Percentiles rank a stretch among this genome's conserved stretches.
These are phyloP conservation scores for Lepidium didymum DNA, from an alignment of 345 rosid species.

Conservation along the genomic window DNA sequence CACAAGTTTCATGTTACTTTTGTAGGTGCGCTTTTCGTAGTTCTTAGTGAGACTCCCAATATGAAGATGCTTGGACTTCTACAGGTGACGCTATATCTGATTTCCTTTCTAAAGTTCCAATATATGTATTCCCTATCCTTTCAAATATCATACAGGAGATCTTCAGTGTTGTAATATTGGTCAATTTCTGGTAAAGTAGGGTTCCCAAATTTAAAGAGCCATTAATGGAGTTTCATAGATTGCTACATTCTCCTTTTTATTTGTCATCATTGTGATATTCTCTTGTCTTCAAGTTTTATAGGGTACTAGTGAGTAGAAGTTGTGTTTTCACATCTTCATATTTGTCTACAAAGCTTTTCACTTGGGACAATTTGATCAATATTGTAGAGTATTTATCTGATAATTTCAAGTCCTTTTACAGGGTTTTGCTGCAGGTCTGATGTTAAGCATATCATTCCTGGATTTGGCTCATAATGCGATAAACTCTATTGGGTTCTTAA, in stretches of 20 bases:
- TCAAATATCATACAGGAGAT: neutral
- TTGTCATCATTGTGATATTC: neutral
- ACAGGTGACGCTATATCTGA: conserved; percentile 46
- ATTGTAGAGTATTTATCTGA: conserved; percentile 16
- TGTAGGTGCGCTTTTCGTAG: conserved; percentile 80
- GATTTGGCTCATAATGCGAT: conserved; percentile 98
- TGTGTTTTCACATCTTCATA: neutral
- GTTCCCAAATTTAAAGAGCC: neutral
- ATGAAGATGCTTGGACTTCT: conserved; percentile 95
- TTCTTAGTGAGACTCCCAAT: conserved; percentile 74
- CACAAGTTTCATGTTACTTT: conserved; percentile 13
- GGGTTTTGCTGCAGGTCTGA: conserved; percentile 98
- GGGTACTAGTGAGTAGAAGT: neutral
- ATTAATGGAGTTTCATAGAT: neutral
- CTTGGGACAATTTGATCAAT: neutral
- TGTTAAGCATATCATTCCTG: conserved; percentile 95
- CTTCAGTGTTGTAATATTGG: neutral
- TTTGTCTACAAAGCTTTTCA: neutral
- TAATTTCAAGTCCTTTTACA: conserved; percentile 28
- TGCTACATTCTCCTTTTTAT: neutral
- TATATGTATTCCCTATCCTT: neutral
- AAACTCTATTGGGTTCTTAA: conserved; percentile 90
- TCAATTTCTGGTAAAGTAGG: neutral
- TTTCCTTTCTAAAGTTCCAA: neutral
- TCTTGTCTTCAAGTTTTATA: neutral